A percentile compares a stretch with the other conserved stretches of the same genome.
Conservation (phyloP, 2,329 filamentous ascomycete species). For the Cladosporium velox region DNA sequence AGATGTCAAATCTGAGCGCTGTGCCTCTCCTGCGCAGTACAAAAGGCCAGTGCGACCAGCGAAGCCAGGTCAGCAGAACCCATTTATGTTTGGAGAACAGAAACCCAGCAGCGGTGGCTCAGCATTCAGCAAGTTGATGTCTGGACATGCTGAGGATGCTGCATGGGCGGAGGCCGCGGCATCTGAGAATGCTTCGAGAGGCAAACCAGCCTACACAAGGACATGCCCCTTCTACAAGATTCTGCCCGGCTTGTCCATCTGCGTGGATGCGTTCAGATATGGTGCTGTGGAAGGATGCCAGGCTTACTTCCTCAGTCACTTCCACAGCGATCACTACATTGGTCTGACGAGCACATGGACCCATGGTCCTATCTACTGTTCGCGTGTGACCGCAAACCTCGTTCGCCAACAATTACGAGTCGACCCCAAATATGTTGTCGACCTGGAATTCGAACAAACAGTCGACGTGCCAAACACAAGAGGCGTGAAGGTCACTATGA, state of each 20-base stretch:
- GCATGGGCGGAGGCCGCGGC: slow-evolving; percentile 89
- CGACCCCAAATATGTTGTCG: slow-evolving; percentile 79
- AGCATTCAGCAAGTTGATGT: slow-evolving; percentile 93
- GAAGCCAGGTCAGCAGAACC: slow-evolving; percentile 77
- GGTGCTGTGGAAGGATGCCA: slow-evolving; percentile 88
- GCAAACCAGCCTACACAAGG: slow-evolving; percentile 81
- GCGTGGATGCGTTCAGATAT: slow-evolving; percentile 94
- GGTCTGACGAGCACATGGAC: slow-evolving; percentile 85
- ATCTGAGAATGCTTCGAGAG: slow-evolving; percentile 72
- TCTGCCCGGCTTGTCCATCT: slow-evolving; percentile 87
- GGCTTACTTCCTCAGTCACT: slow-evolving; percentile 96
- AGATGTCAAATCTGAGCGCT: slow-evolving; percentile 26
- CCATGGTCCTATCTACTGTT: slow-evolving; percentile 96
- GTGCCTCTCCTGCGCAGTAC: slow-evolving; percentile 56
- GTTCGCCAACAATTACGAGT: slow-evolving; percentile 84
- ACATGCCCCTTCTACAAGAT: slow-evolving; percentile 99
- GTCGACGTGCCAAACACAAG: slow-evolving; percentile 78
- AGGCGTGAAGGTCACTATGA: slow-evolving; percentile 88
- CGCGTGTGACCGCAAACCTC: slow-evolving; percentile 84
- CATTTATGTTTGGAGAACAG: slow-evolving; percentile 61
- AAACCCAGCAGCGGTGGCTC: slow-evolving; percentile 53
- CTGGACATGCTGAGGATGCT: slow-evolving; percentile 81
- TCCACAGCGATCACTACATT: slow-evolving; percentile 96
- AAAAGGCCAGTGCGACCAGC: slow-evolving; percentile 64
- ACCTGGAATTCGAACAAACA: slow-evolving; percentile 79